Evolutionary conservation across 2,329 filamentous ascomycete species (phyloP), one percentile per base, ranked within the genome.

Genomic region (Colletotrichum spinosum): DNA sequence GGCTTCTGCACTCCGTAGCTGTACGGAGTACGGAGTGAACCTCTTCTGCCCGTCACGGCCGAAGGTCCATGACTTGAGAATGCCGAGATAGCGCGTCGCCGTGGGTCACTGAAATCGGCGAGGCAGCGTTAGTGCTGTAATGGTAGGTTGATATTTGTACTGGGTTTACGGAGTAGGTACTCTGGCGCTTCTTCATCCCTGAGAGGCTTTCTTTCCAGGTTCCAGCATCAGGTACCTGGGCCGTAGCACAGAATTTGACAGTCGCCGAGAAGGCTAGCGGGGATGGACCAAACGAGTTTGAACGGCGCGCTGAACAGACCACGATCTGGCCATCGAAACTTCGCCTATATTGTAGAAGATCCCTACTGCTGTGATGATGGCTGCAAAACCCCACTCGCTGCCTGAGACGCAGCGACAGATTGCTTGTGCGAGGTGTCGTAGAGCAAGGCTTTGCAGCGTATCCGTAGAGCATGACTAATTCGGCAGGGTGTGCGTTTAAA

Each of bases 11-110:
- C 39, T 17, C 25, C 38, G 10, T n/a, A 13, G 54, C 59, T 48
- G 60, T 25, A 25, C 25, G 25, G 25, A 25, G 25, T 25, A 25
- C 25, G 25, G 25, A 25, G 25, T 25, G 25, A 25, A 25, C 3
- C 25, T 25, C 3, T 25, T 25, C 25, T 25, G 4, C 25, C 60
- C 64, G 64, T 54, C 33, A 11, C 48, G 48, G 49, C 59, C 54
- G 64, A 64, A 38, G 39, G 38, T 52, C 62, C 62, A 52, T 48
- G 41, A n/a, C 52, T 49, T 34, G 25, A 17, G 51, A 52, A 41
- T 37, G 41, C 34, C 56, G 52, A 52, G 41, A 55, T 38, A 58
- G 41, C 46, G 25, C 25, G 25, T 25, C 25, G 25, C 25, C 25
- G 25, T 25, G 25, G 25, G 25, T 25, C 25, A 5, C 25, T 25